Evolutionary conservation across 192 early-diverging fungal species (phyloP).

Genomic region (Backusella macrospora): DNA sequence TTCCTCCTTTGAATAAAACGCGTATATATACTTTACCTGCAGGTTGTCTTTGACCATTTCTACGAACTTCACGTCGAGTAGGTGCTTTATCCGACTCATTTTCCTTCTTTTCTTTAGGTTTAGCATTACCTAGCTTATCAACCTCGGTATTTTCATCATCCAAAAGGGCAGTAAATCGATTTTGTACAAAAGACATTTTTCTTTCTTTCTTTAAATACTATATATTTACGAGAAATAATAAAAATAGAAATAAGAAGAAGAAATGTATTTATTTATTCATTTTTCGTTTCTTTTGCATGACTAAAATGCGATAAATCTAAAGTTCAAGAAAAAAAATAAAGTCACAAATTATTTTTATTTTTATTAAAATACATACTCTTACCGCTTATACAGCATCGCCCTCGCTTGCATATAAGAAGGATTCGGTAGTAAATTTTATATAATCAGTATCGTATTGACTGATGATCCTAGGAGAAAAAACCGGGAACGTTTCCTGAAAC

Average conservation of each 20-base stretch:
- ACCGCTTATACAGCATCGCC: too few species aligned
- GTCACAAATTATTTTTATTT: too few species aligned
- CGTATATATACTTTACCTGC: constrained; percentile 2
- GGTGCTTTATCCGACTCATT: neutral
- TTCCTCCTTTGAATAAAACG: neutral
- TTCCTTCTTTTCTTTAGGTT: constrained; percentile 16
- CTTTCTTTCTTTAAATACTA: neutral
- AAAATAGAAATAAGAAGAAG: neutral
- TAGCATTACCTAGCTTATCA: constrained; percentile 18
- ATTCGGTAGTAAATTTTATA: too few species aligned
- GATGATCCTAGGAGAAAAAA: too few species aligned
- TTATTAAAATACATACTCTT: too few species aligned
- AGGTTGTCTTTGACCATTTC: constrained; percentile 17
- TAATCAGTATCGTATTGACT: too few species aligned
- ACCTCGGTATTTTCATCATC: constrained; percentile 4
- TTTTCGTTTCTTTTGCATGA: neutral
- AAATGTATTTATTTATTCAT: neutral
- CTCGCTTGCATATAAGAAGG: too few species aligned
- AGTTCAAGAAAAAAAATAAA: too few species aligned
- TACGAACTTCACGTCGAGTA: constrained; percentile 17
- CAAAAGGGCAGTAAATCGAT: constrained; percentile 16
- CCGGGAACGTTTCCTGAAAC: too few species aligned
- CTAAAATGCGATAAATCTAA: too few species aligned
- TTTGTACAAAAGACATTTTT: constrained; percentile 10
- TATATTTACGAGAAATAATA: neutral